Percentiles rank a stretch among this genome's conserved stretches.
Evolutionary conservation across 108 stramenopile species (phyloP).

Genomic region (Cyclotella baltica): DNA sequence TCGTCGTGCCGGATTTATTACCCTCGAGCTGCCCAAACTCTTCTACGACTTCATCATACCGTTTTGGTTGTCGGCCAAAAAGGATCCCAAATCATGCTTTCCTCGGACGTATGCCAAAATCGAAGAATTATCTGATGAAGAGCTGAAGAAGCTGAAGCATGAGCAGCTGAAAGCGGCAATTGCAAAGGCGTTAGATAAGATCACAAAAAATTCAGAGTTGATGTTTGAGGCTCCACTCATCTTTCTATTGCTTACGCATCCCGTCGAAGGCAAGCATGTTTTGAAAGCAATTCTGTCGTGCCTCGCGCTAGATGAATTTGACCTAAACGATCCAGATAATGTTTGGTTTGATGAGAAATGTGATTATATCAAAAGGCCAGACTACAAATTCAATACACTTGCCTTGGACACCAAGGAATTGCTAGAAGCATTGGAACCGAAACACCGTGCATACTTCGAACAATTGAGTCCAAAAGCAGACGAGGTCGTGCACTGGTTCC

Average conservation of each 20-base stretch:
- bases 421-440: not conserved
- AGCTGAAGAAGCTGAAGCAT: conserved; percentile 1
- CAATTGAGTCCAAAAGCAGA: not conserved
- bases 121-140: not conserved
- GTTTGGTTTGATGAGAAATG: not conserved
- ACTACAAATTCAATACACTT: not conserved
- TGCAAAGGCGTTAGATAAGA: not conserved
- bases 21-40: not conserved
- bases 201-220: conserved; percentile 4
- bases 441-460: not conserved
- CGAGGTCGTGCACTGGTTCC: not conserved
- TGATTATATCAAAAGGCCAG: not conserved
- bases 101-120: not conserved
- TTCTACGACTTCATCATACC: not conserved
- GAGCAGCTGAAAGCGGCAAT: conserved; percentile 5
- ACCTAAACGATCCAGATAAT: conserved; percentile 3
- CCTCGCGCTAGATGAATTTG: not conserved
- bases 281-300: not conserved
- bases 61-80: not conserved
- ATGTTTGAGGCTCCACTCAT: conserved; percentile 2
- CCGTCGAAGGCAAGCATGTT: conserved; percentile 4
- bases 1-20: not conserved
- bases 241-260: conserved; percentile 1
- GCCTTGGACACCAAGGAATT: not conserved
- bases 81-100: not conserved